Conservation (phyloP, 2,329 filamentous ascomycete species). For the Arthrinium puccinioides region DNA sequence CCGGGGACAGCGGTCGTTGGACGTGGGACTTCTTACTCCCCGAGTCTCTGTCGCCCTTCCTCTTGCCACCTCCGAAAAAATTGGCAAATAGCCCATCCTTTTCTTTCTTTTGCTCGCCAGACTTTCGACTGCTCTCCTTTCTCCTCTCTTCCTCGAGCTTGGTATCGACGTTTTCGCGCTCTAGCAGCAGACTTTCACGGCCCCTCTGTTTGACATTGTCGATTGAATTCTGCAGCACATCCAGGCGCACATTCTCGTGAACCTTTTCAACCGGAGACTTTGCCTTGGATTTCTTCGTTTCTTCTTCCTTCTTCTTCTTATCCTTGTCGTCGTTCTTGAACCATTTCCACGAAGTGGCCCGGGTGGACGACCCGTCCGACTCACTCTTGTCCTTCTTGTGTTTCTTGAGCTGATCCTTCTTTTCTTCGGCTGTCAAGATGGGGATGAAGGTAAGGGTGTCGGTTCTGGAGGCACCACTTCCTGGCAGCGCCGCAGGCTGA, state of each 20-base stretch:
- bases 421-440: conserved; percentile 61
- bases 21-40: conserved; percentile 65
- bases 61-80: conserved; percentile 85
- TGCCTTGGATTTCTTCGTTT: conserved; percentile 61
- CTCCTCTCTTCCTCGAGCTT: conserved; percentile 76
- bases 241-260: conserved; percentile 76
- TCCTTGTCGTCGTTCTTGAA: conserved; percentile 67
- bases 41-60: conserved; percentile 72
- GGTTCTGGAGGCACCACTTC: conserved; percentile 59
- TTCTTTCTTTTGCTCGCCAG: conserved; percentile 74
- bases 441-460: conserved; percentile 77
- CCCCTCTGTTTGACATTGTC: conserved; percentile 59
- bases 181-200: conserved; percentile 77
- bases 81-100: conserved; percentile 92
- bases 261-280: conserved; percentile 48
- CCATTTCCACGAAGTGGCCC: conserved; percentile 80
- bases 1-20: conserved; percentile 71
- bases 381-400: conserved; percentile 67
- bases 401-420: conserved; percentile 66
- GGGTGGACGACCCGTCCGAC: conserved; percentile 44
- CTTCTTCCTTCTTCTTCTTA: conserved; percentile 54
- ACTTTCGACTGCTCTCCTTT: conserved; percentile 70
- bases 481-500: conserved; percentile 63
- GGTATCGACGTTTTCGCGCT: conserved; percentile 65
- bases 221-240: conserved; percentile 81